A percentile compares a stretch with the other conserved stretches of the same genome.
These are phyloP conservation scores for Chalciporus piperatoides DNA, from an alignment of 1,284 basidiomycete genomes.

Conservation along the genomic window DNA sequence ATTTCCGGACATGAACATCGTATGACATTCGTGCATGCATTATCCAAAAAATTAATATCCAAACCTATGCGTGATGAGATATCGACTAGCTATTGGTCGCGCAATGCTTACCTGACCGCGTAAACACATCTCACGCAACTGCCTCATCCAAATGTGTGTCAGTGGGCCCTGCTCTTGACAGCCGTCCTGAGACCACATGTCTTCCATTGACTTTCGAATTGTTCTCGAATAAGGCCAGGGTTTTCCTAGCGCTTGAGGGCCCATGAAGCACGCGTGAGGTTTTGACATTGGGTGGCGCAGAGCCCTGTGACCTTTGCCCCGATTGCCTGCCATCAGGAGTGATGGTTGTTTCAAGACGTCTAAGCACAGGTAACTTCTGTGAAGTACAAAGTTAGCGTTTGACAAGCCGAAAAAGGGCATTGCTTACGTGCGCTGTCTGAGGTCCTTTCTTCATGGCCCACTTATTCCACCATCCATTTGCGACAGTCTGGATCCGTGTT, in stretches of 20 bases:
- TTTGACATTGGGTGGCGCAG: slow-evolving; percentile 22
- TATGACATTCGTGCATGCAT: slow-evolving; percentile 10
- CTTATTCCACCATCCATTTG: slow-evolving; percentile 57
- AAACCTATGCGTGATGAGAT: slow-evolving; percentile 14
- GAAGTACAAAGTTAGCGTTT: slow-evolving; percentile 12
- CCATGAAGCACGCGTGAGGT: slow-evolving; percentile 16
- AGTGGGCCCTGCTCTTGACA: neutral
- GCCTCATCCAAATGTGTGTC: neutral
- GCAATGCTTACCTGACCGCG: slow-evolving; percentile 15
- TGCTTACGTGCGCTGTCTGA: slow-evolving; percentile 22
- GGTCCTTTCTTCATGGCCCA: slow-evolving; percentile 40
- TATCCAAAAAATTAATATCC: slow-evolving; percentile 27
- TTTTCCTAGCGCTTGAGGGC: slow-evolving; percentile 19
- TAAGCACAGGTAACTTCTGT: slow-evolving; percentile 34
- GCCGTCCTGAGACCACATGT: slow-evolving; percentile 10
- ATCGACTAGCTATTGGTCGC: slow-evolving; percentile 5
- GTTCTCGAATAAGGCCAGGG: slow-evolving; percentile 7
- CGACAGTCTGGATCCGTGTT: slow-evolving; percentile 43
- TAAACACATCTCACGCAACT: slow-evolving; percentile 8
- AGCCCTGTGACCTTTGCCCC: slow-evolving; percentile 23
- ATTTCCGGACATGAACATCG: slow-evolving; percentile 26
- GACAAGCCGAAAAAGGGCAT: slow-evolving; percentile 11
- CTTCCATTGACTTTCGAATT: slow-evolving; percentile 10
- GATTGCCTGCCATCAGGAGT: slow-evolving; percentile 40
- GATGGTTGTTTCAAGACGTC: slow-evolving; percentile 46